phyloP scores from a whole-genome alignment of 169 alveolate species.

The Ichthyophthirius multifiliis region DNA sequence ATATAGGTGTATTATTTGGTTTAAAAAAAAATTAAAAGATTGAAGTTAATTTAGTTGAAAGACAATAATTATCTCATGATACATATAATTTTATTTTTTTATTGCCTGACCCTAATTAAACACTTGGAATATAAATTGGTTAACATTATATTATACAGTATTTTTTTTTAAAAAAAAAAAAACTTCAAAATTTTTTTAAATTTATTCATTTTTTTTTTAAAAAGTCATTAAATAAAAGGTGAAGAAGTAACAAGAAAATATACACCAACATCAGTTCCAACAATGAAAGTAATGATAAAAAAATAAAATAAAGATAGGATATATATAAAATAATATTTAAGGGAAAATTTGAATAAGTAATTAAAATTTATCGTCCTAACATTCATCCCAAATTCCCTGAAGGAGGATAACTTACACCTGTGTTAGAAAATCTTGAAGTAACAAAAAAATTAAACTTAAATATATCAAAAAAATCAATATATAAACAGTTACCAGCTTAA shows the following conservation, averaged over 20 bases:
- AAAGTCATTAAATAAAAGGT: conserved; percentile 14
- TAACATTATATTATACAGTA: conserved; percentile 46
- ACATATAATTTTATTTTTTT: conserved; percentile 52
- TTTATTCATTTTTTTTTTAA: neutral
- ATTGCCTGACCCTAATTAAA: conserved; percentile 37
- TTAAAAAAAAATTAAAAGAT: conserved; percentile 3
- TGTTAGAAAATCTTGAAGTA: conserved; percentile 46
- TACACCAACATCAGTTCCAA: conserved; percentile 18
- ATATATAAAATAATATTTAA: neutral
- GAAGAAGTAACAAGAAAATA: conserved; percentile 32
- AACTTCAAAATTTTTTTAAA: neutral
- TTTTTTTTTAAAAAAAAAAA: neutral
- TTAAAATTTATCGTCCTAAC: conserved; percentile 33
- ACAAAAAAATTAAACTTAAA: neutral
- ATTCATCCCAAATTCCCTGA: conserved; percentile 67
- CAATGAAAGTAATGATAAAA: neutral
- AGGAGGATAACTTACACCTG: conserved; percentile 65
- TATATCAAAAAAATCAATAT: neutral
- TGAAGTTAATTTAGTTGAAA: conserved; percentile 21
- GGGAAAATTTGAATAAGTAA: conserved; percentile 26
- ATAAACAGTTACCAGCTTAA: neutral
- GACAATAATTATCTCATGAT: conserved; percentile 44
- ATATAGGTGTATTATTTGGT: too few relatives aligned
- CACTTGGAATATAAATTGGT: conserved; percentile 56
- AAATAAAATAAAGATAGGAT: neutral